Base-by-base conservation (phyloP, 2,329 filamentous ascomycete species). In the Rosellinia necatrix region DNA sequence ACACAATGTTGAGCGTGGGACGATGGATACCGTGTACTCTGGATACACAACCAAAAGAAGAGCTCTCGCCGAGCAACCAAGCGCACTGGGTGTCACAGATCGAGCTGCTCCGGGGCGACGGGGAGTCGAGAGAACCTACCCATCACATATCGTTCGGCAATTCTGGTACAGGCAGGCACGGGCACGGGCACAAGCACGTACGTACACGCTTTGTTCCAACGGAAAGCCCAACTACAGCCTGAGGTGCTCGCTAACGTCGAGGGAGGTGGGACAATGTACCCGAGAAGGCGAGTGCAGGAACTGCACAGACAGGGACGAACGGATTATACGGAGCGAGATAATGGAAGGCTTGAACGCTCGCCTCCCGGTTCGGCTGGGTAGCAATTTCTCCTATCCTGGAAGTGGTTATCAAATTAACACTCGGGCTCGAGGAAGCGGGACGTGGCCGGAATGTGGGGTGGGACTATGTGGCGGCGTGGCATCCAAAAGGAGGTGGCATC, bases 131-230 rank as follows among this genome's bases (percentile, higher is more conserved):
- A 55, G 34, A 38, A 32, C 53, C 49, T 70, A 69, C 66, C 65
- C 66, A 68, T 70, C 58, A 69, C 67, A 67, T 64, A 63, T 66
- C 64, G 60, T 47, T 66, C 52, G 61, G 50, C 59, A 61, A 62
- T 60, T 49, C 41, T 51, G 55, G 50, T 49, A 64, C 58, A 48
- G 21, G 37, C 54, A 48, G 17, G 37, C 52, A 56, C 49, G 54
- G 12, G 27, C 27, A 30, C 27, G 38, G 8, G 32, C 43, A 55
- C 53, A 54, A n/a, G n/a, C 40, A 13, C 24, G 27, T 24, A 27
- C 15, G 15, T 25, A 52, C 47, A 53, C 27, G 22, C 25, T 42
- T 21, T 49, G 27, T 51, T 49, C 52, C 35, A 54, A 52, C 10
- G 41, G 60, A 63, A 63, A 65, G 64, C 52, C 53, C 64, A 61